phyloP scores from a whole-genome alignment of 2,329 filamentous ascomycete genomes.

The Talaromyces albobiverticillius region DNA sequence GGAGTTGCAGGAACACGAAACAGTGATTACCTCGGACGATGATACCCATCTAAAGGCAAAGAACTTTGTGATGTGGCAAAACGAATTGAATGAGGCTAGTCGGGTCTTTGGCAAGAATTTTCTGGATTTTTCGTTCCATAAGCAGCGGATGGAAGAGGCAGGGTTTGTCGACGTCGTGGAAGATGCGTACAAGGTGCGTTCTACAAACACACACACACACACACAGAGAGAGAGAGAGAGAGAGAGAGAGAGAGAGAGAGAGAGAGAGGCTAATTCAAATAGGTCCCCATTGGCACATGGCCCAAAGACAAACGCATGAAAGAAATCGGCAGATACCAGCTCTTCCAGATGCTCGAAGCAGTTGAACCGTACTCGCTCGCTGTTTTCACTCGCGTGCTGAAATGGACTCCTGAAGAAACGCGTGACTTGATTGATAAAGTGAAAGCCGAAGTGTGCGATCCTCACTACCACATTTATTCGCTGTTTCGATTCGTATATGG shows the following conservation, averaged over 20 bases:
- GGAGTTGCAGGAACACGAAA: slow-evolving; percentile 44
- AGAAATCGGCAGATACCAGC: slow-evolving; percentile 39
- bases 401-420: slow-evolving; percentile 27
- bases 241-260: neutral
- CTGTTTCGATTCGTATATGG: slow-evolving; percentile 16
- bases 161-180: slow-evolving; percentile 52
- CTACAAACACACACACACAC: slow-evolving; percentile 6
- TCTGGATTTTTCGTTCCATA: slow-evolving; percentile 29
- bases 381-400: slow-evolving; percentile 25
- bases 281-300: slow-evolving; percentile 50
- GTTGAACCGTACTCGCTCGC: slow-evolving; percentile 24
- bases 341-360: slow-evolving; percentile 20
- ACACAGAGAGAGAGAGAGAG: too few species aligned
- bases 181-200: slow-evolving; percentile 34
- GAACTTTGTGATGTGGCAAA: slow-evolving; percentile 20
- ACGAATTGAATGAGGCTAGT: slow-evolving; percentile 28
- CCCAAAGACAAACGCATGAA: slow-evolving; percentile 47
- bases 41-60: slow-evolving; percentile 28
- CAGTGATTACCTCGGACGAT: slow-evolving; percentile 43
- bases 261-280: neutral
- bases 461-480: slow-evolving; percentile 26
- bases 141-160: slow-evolving; percentile 43
- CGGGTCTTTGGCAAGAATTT: slow-evolving; percentile 33
- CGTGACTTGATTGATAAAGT: slow-evolving; percentile 30
- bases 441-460: slow-evolving; percentile 29